Evolutionary conservation across 2,329 filamentous ascomycete species (phyloP), one percentile per base, ranked within the genome.

Genomic region (Paecilomyces dactylethromorphus): DNA sequence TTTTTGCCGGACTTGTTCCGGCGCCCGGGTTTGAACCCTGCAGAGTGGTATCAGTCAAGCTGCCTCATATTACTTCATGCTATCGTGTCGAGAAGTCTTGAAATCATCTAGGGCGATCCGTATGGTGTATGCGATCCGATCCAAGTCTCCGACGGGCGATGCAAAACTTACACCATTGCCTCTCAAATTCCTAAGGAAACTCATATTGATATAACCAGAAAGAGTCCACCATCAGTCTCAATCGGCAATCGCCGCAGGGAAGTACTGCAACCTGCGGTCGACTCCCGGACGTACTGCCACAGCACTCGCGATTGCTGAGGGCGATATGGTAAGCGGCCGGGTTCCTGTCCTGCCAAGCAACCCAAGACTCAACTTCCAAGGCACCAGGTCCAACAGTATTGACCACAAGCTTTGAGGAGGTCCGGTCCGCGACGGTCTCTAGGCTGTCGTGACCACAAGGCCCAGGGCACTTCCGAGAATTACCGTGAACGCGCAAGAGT

Each of bases 1-100:
- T 86, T 76, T 86, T 87, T 59, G 78, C 70, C 39, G 82, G 77
- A 51, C 77, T 71, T 62, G 74, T 71, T 64, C 73, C 75, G 58
- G 76, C 69, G 50, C 77, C 72, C 67, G 80, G 78, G 67, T 73
- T 78, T 60, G 76, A 72, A 65, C 74, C 76, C 81, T 84, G 67
- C 51, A 58, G 15, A 54, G 35, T 51, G 22, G 22, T 35, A 32
- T 55, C 26, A 58, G 61, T 29, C 15, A 57, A 13, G 8, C 8
- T 55, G 55, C 33, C 18, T 56, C 56, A 32, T 39, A 62, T 62
- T 60, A 21, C 45, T 64, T 55, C 26, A 29, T 29, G 26, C 3
- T n/a, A 5, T 29, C 26, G 3, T 55, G 59, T 63, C 57, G 59
- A 54, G 59, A 56, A 55, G 53, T 26, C 15, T 21, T 24, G 22